Evolutionary conservation across 768 basidiomycete genomes (phyloP).

Genomic region (Trametes coccinea): DNA sequence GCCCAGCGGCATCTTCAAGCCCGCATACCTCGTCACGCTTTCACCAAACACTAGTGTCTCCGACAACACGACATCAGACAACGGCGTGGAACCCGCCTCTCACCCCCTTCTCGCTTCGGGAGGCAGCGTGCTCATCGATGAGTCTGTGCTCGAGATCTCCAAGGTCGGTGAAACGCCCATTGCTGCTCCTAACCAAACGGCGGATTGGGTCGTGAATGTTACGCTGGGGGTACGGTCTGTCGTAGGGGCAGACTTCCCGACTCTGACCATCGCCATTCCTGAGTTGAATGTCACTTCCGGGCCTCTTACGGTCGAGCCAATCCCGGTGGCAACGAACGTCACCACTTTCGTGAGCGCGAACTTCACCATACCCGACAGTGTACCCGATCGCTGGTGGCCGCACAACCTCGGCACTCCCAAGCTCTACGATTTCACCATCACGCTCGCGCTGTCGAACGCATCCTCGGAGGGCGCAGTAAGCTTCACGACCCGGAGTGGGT

Average conservation of each 20-base stretch:
- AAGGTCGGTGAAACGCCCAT: slow-evolving; percentile 50
- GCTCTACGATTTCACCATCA: slow-evolving; percentile 51
- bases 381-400: slow-evolving; percentile 56
- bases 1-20: slow-evolving; percentile 55
- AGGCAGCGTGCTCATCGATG: slow-evolving; percentile 46
- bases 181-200: slow-evolving; percentile 42
- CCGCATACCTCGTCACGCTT: slow-evolving; percentile 52
- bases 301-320: slow-evolving; percentile 31
- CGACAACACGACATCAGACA: not conserved
- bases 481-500: slow-evolving; percentile 51
- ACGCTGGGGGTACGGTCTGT: slow-evolving; percentile 51
- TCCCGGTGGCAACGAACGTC: slow-evolving; percentile 28
- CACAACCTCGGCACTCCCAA: slow-evolving; percentile 56
- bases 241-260: slow-evolving; percentile 34
- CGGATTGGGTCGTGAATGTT: slow-evolving; percentile 58
- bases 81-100: slow-evolving; percentile 13
- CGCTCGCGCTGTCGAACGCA: slow-evolving; percentile 34
- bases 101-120: slow-evolving; percentile 29
- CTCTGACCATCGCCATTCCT: slow-evolving; percentile 45
- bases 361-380: slow-evolving; percentile 47
- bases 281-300: slow-evolving; percentile 46
- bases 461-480: slow-evolving; percentile 15
- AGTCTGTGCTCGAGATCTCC: slow-evolving; percentile 55
- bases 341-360: slow-evolving; percentile 44
- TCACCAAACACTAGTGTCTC: slow-evolving; percentile 18